These are phyloP conservation scores for Podila epigama DNA, from an alignment of 192 early-diverging fungal species.

Conservation along the genomic window DNA sequence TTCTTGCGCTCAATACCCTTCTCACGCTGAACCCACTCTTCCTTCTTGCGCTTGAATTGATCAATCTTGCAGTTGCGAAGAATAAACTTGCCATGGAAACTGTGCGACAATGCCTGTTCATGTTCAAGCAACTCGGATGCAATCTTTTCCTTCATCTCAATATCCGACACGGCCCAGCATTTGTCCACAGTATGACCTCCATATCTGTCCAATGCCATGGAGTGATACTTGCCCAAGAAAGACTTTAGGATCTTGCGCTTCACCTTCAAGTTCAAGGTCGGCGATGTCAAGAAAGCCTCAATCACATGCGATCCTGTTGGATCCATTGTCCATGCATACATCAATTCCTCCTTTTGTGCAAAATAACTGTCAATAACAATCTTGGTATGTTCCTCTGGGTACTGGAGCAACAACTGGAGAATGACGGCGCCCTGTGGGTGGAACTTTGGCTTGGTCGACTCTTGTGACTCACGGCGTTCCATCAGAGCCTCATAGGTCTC, in stretches of 20 bases:
- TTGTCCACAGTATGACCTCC: conserved; percentile 84
- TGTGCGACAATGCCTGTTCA: conserved; percentile 62
- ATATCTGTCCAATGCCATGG: conserved; percentile 74
- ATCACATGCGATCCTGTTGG: conserved; percentile 77
- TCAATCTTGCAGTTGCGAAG: conserved; percentile 82
- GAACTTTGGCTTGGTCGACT: conserved; percentile 56
- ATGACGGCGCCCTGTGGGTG: conserved; percentile 75
- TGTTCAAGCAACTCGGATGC: conserved; percentile 69
- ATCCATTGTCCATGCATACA: conserved; percentile 67
- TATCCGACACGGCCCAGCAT: conserved; percentile 75
- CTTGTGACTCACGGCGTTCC: conserved; percentile 44
- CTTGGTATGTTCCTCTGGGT: conserved; percentile 65
- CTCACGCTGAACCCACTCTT: conserved; percentile 80
- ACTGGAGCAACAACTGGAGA: conserved; percentile 68
- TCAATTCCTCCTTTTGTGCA: conserved; percentile 53
- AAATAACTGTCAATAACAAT: conserved; percentile 71
- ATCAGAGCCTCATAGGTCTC: conserved; percentile 58
- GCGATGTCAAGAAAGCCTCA: conserved; percentile 69
- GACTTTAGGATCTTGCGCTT: conserved; percentile 72
- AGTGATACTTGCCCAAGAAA: conserved; percentile 63
- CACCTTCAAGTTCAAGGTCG: conserved; percentile 61
- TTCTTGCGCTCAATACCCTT: conserved; percentile 75
- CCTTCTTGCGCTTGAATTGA: conserved; percentile 73
- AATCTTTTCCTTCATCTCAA: conserved; percentile 78
- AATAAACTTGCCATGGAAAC: conserved; percentile 76